Evolutionary conservation across 208 protist genomes (phyloP).

Genomic region (Polymyxa betae): DNA sequence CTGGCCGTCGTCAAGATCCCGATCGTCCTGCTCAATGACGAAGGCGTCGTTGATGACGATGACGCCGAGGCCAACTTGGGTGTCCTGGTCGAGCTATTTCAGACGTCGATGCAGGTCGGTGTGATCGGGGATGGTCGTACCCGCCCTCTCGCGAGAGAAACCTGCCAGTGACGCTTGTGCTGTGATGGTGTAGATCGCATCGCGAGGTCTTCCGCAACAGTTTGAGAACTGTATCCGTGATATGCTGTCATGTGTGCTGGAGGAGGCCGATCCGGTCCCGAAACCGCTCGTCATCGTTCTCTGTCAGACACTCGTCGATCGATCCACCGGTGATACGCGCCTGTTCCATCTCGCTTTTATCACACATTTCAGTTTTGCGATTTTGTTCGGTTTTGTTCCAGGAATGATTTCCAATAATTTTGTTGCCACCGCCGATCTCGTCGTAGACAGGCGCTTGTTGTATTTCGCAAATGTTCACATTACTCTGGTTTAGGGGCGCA

Average conservation of each 20-base stretch:
- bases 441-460: no score
- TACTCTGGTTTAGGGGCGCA: no score
- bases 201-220: constrained; percentile 8
- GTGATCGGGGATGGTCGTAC: no score
- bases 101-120: not conserved
- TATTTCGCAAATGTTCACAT: no score
- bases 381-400: no score
- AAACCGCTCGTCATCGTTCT: not conserved
- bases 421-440: no score
- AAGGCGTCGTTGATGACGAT: not conserved
- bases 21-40: not conserved
- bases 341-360: not conserved
- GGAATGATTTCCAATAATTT: no score
- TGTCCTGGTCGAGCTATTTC: not conserved
- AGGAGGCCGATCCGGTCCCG: constrained; percentile 42
- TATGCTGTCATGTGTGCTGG: constrained; percentile 2
- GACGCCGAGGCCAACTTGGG: not conserved
- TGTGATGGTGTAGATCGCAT: no score
- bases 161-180: no score
- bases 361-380: not conserved
- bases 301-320: not conserved
- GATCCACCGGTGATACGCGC: not conserved
- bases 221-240: constrained; percentile 43
- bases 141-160: no score
- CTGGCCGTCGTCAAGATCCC: not conserved